Conservation (phyloP, 257 asterid genomes). For the Primulina eburnea region DNA sequence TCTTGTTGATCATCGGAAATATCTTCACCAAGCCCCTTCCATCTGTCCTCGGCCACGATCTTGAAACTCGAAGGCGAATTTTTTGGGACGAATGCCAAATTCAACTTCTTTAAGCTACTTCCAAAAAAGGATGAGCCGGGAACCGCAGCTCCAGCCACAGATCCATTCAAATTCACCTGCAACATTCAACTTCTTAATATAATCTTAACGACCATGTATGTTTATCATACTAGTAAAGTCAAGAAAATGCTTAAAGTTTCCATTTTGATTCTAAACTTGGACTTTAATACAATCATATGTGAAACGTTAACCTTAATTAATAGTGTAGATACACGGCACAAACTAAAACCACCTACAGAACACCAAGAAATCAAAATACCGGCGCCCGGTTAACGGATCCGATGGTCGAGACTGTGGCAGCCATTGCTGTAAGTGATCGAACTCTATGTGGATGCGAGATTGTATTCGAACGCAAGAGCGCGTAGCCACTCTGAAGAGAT, state of each 20-base stretch:
- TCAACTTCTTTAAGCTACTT: conserved; percentile 42
- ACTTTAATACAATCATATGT: not conserved
- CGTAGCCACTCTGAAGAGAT: not conserved
- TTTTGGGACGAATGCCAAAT: conserved; percentile 31
- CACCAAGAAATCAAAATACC: conserved; percentile 26
- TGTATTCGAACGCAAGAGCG: not conserved
- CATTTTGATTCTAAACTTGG: no score
- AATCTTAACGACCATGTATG: no score
- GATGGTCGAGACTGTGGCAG: conserved; percentile 62
- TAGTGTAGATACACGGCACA: no score
- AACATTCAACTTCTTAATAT: not conserved
- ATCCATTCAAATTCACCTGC: conserved; percentile 60
- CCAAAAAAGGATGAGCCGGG: conserved; percentile 59
- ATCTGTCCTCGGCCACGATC: conserved; percentile 57
- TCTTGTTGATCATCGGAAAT: conserved; percentile 79
- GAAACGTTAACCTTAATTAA: no score
- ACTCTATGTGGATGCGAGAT: not conserved
- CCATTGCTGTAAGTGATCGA: conserved; percentile 33
- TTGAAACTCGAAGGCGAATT: conserved; percentile 36
- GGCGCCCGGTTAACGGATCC: conserved; percentile 74
- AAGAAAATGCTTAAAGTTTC: not conserved
- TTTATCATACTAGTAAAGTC: not conserved
- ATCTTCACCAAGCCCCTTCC: conserved; percentile 64
- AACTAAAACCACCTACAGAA: no score
- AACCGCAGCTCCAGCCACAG: conserved; percentile 35